Evolutionary conservation across 2,329 filamentous ascomycete genomes (phyloP).

Genomic region (Colletotrichum falcatum): DNA sequence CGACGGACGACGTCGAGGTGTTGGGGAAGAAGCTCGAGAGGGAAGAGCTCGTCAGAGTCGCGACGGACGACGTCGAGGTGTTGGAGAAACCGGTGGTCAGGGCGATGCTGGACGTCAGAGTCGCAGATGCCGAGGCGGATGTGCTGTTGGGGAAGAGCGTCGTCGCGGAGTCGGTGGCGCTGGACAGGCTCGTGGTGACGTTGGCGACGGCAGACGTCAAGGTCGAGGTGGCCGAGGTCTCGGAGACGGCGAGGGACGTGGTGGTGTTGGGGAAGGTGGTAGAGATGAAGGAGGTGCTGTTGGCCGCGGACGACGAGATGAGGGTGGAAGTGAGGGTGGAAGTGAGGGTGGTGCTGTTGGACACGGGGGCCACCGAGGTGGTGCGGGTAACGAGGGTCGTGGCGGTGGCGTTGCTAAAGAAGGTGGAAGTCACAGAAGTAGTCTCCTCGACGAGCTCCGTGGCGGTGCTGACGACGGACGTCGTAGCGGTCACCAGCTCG

Average conservation of each 20-base stretch:
- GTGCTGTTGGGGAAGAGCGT: constrained; percentile 19
- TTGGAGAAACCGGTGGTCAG: constrained; percentile 12
- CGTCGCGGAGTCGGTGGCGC: not conserved
- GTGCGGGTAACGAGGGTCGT: constrained; percentile 39
- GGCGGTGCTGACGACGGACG: constrained; percentile 27
- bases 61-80: not conserved
- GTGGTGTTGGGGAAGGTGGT: constrained; percentile 18
- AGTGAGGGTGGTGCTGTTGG: constrained; percentile 14
- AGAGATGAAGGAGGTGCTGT: not conserved
- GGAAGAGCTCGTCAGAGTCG: not conserved
- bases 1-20: not conserved
- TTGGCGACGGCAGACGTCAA: constrained; percentile 3
- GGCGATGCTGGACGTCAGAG: not conserved
- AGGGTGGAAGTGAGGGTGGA: not conserved
- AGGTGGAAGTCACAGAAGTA: constrained; percentile 27
- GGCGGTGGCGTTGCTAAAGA: constrained; percentile 37
- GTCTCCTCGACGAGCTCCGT: constrained; percentile 37
- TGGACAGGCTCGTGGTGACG: not conserved
- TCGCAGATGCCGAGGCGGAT: not conserved
- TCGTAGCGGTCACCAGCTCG: constrained; percentile 28
- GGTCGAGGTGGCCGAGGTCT: not conserved
- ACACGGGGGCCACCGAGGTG: constrained; percentile 2
- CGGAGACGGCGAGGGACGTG: not conserved
- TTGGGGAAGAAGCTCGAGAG: constrained; percentile 10
- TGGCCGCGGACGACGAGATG: not conserved